Evolutionary conservation across 257 asterid genomes (phyloP).

Genomic region (Nicotiana obtusifolia): DNA sequence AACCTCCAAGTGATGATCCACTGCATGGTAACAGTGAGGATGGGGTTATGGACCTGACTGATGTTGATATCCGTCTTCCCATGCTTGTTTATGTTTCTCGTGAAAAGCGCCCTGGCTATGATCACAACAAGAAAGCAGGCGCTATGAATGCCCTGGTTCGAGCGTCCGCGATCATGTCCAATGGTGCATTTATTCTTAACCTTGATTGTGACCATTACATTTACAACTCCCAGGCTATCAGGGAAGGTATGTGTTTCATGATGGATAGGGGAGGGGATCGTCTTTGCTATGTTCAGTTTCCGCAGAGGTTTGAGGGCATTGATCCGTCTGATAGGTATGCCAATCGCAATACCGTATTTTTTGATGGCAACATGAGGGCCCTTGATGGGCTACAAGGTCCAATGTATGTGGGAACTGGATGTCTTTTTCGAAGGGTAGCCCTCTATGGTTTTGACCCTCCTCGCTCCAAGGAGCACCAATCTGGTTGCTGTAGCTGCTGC

Average conservation of each 20-base stretch:
- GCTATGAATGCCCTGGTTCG: conserved; percentile 82
- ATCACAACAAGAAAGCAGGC: conserved; percentile 80
- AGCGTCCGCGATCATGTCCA: conserved; percentile 82
- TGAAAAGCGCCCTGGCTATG: conserved; percentile 76
- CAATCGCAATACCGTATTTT: conserved; percentile 62
- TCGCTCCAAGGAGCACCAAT: conserved; percentile 47
- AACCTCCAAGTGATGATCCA: conserved; percentile 79
- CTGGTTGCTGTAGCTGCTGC: conserved; percentile 45
- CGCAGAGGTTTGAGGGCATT: conserved; percentile 69
- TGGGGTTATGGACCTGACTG: conserved; percentile 38
- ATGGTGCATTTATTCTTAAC: conserved; percentile 71
- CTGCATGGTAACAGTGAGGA: conserved; percentile 49
- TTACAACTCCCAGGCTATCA: conserved; percentile 64
- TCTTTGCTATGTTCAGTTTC: conserved; percentile 66
- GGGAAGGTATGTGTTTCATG: conserved; percentile 85
- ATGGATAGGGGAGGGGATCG: conserved; percentile 78
- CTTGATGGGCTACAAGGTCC: conserved; percentile 80
- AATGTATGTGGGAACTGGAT: conserved; percentile 68
- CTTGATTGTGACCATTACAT: conserved; percentile 76
- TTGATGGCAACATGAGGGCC: conserved; percentile 73
- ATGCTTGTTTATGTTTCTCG: conserved; percentile 80
- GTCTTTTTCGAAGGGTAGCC: conserved; percentile 60
- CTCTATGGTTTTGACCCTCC: conserved; percentile 76
- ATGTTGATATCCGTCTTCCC: conserved; percentile 66
- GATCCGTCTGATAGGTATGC: conserved; percentile 75